Base-by-base conservation (phyloP, 2,329 filamentous ascomycete species). In the Metarhizium sp. region DNA sequence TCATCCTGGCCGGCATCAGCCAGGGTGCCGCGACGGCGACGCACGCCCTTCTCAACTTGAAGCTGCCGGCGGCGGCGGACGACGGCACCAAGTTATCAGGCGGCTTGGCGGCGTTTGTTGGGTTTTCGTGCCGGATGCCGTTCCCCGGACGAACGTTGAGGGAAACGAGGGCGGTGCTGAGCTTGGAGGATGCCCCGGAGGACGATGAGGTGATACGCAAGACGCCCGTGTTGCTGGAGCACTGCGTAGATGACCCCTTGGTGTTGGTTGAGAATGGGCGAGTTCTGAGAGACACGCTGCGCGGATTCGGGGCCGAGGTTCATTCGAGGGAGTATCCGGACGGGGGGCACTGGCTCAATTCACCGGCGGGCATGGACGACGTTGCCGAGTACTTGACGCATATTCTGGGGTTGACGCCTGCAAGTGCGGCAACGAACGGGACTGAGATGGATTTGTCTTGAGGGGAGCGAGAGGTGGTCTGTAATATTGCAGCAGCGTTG, bases 1-100 rank as follows among this genome's bases (percentile, higher is more conserved):
- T 79, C 25, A 65, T 78, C 6, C 61, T 78, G 0, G 72, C 71
- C 6, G 75, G 77, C 0, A 75, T 78, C 52, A 75, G 74, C 54
- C 73, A 75, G 66, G 76, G 75, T 20, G 73, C 66, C 2, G 73
- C 75, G 0, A 74, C 74, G 4, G 64, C 67, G 29, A 62, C 68
- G 2, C 70, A 73, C 42, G 63, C 67, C 3, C 59, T 76, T 2
- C 63, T 76, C 42, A 71, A 69, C 48, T 56, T 75, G 7, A 55
- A 61, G 2, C 46, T 68, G 0, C 65, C 64, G 2, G 43, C 46
- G 3, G 56, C 45, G 13, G 40, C 29, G 3, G 18, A 42, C 18
- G 54, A 50, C 46, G 45, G 43, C 14, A 49, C 45, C n/a, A n/a
- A 18, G n/a, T 34, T 50, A 18, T 49, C 49, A 6, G 46, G 45